Evolutionary conservation across 2,329 filamentous ascomycete genomes (phyloP).

Genomic region (Sphaerulina populicola): DNA sequence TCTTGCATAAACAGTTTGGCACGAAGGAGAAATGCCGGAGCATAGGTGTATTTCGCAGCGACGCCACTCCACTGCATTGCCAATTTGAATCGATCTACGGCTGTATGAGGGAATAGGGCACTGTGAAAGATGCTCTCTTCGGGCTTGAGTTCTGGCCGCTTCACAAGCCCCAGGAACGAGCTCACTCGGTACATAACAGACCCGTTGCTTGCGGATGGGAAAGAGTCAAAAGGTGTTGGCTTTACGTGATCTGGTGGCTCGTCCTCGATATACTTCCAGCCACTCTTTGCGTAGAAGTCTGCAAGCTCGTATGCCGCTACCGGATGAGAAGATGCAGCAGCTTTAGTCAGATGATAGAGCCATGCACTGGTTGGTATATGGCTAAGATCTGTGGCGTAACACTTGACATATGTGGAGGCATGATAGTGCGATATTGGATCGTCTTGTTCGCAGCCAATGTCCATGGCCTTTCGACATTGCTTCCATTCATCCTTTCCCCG

Average conservation of each 20-base stretch:
- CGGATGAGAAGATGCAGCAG: conserved; percentile 36
- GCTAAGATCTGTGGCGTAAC: conserved; percentile 18
- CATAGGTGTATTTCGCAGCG: conserved; percentile 22
- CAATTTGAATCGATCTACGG: conserved; percentile 20
- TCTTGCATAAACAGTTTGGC: conserved; percentile 24
- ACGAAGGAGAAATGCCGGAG: conserved; percentile 24
- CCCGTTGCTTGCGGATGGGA: conserved; percentile 14
- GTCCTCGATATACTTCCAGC: conserved; percentile 31
- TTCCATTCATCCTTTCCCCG: conserved; percentile 13
- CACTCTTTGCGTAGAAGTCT: conserved; percentile 33
- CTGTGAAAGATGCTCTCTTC: conserved; percentile 24
- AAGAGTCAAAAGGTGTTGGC: conserved; percentile 30
- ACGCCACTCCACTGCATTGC: conserved; percentile 27
- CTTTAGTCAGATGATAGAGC: conserved; percentile 41
- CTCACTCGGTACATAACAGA: neutral
- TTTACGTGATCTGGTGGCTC: conserved; percentile 30
- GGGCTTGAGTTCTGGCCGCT: conserved; percentile 2
- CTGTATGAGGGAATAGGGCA: conserved; percentile 25
- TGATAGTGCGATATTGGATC: conserved; percentile 39
- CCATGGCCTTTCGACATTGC: conserved; percentile 30
- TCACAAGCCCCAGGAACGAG: conserved; percentile 7
- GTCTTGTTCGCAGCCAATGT: conserved; percentile 35
- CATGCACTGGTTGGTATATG: conserved; percentile 31
- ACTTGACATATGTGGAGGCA: conserved; percentile 23
- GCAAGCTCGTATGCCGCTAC: conserved; percentile 35